Conservation (phyloP, 495 filamentous ascomycete species). For the Talaromyces ruber region DNA sequence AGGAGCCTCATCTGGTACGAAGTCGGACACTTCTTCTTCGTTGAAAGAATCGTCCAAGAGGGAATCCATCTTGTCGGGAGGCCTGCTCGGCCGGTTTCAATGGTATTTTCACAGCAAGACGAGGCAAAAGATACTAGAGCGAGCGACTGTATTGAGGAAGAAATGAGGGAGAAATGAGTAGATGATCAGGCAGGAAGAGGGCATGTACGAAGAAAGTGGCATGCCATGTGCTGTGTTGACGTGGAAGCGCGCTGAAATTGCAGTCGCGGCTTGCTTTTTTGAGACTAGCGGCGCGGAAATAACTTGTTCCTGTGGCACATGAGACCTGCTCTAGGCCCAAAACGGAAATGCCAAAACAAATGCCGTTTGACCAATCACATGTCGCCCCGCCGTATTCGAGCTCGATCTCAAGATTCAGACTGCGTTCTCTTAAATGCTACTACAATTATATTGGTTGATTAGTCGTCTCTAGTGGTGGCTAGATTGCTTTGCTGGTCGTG, state of each 20-base stretch:
- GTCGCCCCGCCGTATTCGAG: neutral
- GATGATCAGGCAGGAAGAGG: neutral
- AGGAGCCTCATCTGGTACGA: constrained; percentile 28
- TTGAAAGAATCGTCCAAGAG: constrained; percentile 51
- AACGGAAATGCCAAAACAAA: constrained; percentile 3
- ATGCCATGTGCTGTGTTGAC: neutral
- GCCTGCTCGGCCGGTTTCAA: neutral
- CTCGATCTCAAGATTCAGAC: neutral
- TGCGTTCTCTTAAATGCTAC: neutral
- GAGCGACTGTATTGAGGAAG: neutral
- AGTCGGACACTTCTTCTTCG: constrained; percentile 41
- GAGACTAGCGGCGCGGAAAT: neutral
- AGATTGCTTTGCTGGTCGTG: neutral
- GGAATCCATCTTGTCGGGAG: constrained; percentile 25
- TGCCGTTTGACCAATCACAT: neutral
- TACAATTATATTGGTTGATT: neutral
- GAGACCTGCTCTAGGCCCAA: neutral
- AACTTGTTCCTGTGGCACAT: constrained; percentile 3
- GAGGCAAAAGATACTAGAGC: constrained; percentile 2
- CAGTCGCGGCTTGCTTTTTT: constrained; percentile 1
- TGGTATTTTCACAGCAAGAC: neutral
- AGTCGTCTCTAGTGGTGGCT: neutral
- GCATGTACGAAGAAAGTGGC: neutral
- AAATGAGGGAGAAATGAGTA: neutral
- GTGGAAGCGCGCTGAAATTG: constrained; percentile 1